A percentile compares a stretch with the other conserved stretches of the same genome.
phyloP scores from a whole-genome alignment of 2,329 filamentous ascomycete species.

The Ophiostoma sp. region DNA sequence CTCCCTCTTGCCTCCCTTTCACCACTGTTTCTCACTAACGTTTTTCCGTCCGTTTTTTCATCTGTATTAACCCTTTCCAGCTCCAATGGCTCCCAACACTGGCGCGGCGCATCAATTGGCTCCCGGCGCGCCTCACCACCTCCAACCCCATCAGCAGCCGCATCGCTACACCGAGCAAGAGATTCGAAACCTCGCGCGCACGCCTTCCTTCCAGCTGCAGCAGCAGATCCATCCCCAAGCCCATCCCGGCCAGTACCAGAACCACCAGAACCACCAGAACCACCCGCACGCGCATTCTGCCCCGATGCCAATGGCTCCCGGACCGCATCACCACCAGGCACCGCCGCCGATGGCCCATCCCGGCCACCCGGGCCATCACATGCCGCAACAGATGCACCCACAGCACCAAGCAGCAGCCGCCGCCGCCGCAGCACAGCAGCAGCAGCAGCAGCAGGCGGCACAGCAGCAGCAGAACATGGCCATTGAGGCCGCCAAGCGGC shows the following conservation, averaged over 20 bases:
- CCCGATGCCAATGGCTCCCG: constrained; percentile 21
- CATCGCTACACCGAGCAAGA: constrained; percentile 14
- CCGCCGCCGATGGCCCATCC: constrained; percentile 18
- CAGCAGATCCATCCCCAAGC: background rate
- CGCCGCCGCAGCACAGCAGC: constrained; percentile 47
- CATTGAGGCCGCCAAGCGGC: constrained; percentile 66
- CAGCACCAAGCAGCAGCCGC: constrained; percentile 33
- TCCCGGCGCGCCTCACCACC: constrained; percentile 9
- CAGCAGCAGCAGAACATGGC: constrained; percentile 49
- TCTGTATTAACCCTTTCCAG: background rate
- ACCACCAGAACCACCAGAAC: constrained; percentile 16
- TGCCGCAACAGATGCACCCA: constrained; percentile 30
- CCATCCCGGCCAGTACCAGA: constrained; percentile 18
- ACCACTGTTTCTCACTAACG: background rate
- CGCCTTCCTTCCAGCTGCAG: background rate
- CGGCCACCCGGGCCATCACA: constrained; percentile 25
- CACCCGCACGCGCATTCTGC: constrained; percentile 14
- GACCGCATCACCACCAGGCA: constrained; percentile 19
- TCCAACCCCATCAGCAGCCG: constrained; percentile 16
- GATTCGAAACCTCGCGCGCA: background rate
- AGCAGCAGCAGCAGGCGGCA: constrained; percentile 47
- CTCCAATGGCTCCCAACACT: constrained; percentile 1
- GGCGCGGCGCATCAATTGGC: constrained; percentile 17
- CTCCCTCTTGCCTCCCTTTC: background rate
- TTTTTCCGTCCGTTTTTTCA: background rate